Evolutionary conservation across 2,329 filamentous ascomycete species (phyloP), one percentile per base, ranked within the genome.

Genomic region (Fusarium transvaalense): DNA sequence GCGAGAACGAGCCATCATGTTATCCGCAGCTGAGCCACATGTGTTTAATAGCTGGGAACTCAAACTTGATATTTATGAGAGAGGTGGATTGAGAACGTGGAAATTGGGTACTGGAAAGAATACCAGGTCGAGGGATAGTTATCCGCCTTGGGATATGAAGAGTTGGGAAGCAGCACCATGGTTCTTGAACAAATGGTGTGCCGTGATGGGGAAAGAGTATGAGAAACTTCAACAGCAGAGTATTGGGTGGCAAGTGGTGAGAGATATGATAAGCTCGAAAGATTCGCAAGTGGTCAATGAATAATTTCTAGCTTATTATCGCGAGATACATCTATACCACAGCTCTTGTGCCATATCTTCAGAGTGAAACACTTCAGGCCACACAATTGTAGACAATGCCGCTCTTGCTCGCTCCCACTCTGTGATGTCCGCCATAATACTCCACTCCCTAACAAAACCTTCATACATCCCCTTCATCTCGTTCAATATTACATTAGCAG

Each of bases 121-220:
- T 0, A n/a, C 9, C 1, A 39, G 23, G 4, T 5, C 1, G 0
- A 25, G 45, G 4, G 52, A 62, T 3, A 43, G 27, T 0, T 75
- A 71, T 25, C 70, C 67, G 3, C 75, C 75, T 1, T 76, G 75
- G 75, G 72, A 76, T 3, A 70, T 71, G 67, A 67, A 58, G 38
- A 71, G 71, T 2, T 76, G 75, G 75, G 72, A 76, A 25, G 75
- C 73, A n/a, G 56, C 67, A 2, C 70, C 71, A 3, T 76, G 75
- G 75, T 76, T 76, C 27, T 19, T 76, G 10, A 43, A 62, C 9
- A 76, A 76, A 32, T 76, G 74, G 74, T 65, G 67, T 13, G 42
- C 69, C 37, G 56, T 69, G 19, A 46, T 72, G 10, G 74, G 68
- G 10, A 64, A 52, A 1, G 64, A 74, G 6, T 59, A 67, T 5